Base-by-base conservation (phyloP, 495 filamentous ascomycete species). In the Platismatia glauca region DNA sequence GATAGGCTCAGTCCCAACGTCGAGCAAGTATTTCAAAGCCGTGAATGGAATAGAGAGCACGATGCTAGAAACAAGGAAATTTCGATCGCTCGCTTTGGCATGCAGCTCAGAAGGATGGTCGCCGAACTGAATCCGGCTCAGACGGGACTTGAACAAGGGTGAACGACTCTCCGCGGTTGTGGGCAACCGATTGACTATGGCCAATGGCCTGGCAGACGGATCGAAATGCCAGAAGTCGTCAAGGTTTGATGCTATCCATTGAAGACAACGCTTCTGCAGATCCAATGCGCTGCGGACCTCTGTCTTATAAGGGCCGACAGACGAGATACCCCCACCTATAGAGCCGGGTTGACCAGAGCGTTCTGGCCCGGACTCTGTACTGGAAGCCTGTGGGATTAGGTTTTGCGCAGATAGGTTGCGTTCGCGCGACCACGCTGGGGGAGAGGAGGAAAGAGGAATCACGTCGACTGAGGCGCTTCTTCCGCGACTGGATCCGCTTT, bases 121-220 rank as follows among this genome's bases (percentile, higher is more conserved):
- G 13, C 86, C 86, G 65, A 89, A 89, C 64, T 81, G 80, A 68
- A 89, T 88, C 55, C 73, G 72, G 58, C 81, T 82, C 8, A 88
- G 70, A 0, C 81, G 78, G 3, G 80, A 77, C 60, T 83, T 78
- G 52, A 73, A 70, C 3, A 70, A 65, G 48, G 71, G 63, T 12
- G 66, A 66, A 8, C 65, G 67, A 57, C 64, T 65, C 35, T 76
- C 73, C 22, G 67, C 61, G 37, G 72, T 57, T 1, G 38, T 58
- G 15, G 76, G 75, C 13, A 76, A 62, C 41, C 73, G 57, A 44
- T 68, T 61, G 15, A 68, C 53, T 34, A 61, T 48, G n/a, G 53
- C 66, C 74, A 67, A 53, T 48, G 64, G 29, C 59, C 66, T 70
- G 35, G 66, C 65, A 24, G 66, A 69, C 5, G 70, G 71, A 52